Evolutionary conservation across 1,284 basidiomycete genomes (phyloP), one percentile per base, ranked within the genome.

Genomic region (Ustilago nuda): DNA sequence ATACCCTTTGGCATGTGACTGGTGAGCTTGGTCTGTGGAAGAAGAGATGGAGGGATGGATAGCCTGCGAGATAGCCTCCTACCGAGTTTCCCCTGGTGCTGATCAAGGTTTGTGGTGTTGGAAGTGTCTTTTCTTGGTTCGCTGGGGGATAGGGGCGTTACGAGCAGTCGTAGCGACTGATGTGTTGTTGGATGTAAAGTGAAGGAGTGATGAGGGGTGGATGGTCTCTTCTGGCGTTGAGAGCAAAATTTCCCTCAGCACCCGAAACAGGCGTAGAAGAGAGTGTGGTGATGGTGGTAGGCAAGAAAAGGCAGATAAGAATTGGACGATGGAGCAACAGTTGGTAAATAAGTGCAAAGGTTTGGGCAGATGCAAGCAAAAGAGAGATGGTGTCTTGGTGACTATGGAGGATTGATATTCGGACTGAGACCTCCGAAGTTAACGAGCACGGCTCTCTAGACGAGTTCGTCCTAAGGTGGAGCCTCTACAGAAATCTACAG

Each of bases 41-140:
- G 35, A 19, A 59, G 57, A 27, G 51, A 30, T 1, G 36, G 11
- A 1, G 60, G 56, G 13, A 62, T 62, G 11, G 66, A 60, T 11
- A 62, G 17, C 4, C 66, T 50, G 35, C 61, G 56, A 17, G 62
- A 62, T 12, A 43, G 43, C 32, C 37, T 51, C 39, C 50, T 67
- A 4, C 41, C 37, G 5, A 52, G 15, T n/a, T 45, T 37, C 8
- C 23, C n/a, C 1, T 45, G n/a, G 9, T 37, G 9, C 7, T 45
- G 17, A 19, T 7, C 11, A 11, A 19, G 23, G n/a, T 19, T 45
- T 4, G n/a, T 3, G n/a, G 43, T 19, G 11, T 45, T 11, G n/a
- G n/a, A 19, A 6, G 39, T 55, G n/a, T 23, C 27, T 15, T 43
- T 19, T 4, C 39, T 8, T 8, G 23, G 23, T 27, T 1, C 30